phyloP scores from a whole-genome alignment of 2,329 filamentous ascomycete species.

The Aspergillus arachidicola region DNA sequence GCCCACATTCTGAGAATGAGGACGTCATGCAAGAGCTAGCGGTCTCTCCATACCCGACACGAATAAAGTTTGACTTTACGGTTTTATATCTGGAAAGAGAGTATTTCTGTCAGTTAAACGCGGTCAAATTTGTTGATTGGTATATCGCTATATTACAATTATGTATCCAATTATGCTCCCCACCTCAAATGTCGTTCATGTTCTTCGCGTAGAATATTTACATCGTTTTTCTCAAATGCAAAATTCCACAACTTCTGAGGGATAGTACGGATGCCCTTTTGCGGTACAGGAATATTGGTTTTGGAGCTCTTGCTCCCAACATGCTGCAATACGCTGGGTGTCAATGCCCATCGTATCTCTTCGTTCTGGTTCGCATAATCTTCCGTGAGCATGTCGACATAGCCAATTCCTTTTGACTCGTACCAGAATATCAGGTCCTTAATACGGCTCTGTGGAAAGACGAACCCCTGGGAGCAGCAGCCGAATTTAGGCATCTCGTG shows the following conservation, averaged over 20 bases:
- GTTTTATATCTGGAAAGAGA: no score
- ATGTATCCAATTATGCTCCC: not conserved
- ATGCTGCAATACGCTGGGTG: constrained; percentile 49
- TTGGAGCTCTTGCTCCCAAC: constrained; percentile 46
- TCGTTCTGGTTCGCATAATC: constrained; percentile 43
- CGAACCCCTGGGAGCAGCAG: constrained; percentile 49
- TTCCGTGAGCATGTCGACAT: constrained; percentile 46
- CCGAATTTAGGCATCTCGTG: constrained; percentile 46
- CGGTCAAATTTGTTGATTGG: fast-evolving
- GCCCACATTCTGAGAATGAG: no score
- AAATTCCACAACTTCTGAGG: not conserved
- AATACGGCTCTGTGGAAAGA: constrained; percentile 42
- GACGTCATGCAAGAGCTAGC: no score
- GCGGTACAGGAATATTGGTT: not conserved
- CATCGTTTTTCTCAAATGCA: not conserved
- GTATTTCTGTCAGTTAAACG: no score
- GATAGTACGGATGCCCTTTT: not conserved
- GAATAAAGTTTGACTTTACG: no score
- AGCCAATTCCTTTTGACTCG: constrained; percentile 35
- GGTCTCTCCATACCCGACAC: no score
- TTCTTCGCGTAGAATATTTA: not conserved
- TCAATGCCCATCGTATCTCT: constrained; percentile 45
- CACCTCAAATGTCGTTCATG: not conserved
- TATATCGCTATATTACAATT: not conserved
- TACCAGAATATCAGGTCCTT: constrained; percentile 33